phyloP scores from a whole-genome alignment of 495 filamentous ascomycete genomes.

The Tuber borchii region DNA sequence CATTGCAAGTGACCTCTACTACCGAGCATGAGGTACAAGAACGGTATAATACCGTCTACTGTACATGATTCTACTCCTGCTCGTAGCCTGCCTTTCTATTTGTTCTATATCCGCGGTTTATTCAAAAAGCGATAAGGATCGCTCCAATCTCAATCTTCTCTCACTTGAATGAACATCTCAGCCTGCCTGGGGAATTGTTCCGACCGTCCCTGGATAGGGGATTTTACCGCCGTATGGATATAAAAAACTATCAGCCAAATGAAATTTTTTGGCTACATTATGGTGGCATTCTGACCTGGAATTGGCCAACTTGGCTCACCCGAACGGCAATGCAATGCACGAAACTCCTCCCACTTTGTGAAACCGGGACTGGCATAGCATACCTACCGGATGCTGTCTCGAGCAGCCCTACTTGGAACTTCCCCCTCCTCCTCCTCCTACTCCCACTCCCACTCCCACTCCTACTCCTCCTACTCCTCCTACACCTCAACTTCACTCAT shows the following conservation, averaged over 20 bases:
- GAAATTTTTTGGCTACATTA: background rate
- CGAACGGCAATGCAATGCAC: constrained; percentile 3
- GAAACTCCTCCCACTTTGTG: constrained; percentile 9
- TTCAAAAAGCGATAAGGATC: background rate
- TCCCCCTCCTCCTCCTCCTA: constrained; percentile 10
- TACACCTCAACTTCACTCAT: background rate
- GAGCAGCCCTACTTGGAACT: constrained; percentile 33
- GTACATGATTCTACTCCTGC: background rate
- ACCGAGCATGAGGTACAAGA: background rate
- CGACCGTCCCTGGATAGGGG: background rate
- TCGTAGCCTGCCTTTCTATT: background rate
- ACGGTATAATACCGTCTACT: background rate
- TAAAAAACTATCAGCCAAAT: background rate
- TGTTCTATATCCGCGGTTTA: background rate
- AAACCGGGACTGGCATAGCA: constrained; percentile 13
- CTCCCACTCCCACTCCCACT: background rate
- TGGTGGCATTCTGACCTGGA: background rate
- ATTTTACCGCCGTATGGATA: background rate
- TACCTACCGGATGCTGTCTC: constrained; percentile 25
- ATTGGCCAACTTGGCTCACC: background rate
- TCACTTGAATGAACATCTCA: background rate
- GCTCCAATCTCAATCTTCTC: background rate
- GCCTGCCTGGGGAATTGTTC: background rate
- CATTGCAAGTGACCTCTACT: background rate
- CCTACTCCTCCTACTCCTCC: background rate